Base-by-base conservation (phyloP, 176 grass and related monocot genomes). In the Musa acuminata region DNA sequence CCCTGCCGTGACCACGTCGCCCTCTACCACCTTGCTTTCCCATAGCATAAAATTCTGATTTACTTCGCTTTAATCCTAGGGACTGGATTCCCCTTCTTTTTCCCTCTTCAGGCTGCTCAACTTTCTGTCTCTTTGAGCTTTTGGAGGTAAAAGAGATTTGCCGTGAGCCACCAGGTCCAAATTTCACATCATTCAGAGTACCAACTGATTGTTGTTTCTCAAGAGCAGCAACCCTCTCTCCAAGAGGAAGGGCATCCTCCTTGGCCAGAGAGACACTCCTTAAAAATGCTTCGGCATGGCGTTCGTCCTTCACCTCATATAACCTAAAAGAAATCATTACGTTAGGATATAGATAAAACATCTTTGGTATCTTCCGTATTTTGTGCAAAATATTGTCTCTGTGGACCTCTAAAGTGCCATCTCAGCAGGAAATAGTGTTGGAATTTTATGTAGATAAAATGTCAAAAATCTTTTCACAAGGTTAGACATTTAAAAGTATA, bases 221-320 rank as follows among this genome's bases (percentile, higher is more conserved):
- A 43, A 91, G 55, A 49, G 85, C 75, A 72, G 85, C 79, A 62
- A 83, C 71, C 76, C 94, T 87, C 72, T 91, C 90, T 71, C 74
- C 86, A 21, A 93, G 78, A 19, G 86, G 82, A 43, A 87, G 75
- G 54, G 77, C 68, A 23, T 98, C 94, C 82, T 91, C 84, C 2
- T 82, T 80, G 50, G 82, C 86, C 59, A 98, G 88, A 54, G 90
- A 98, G 20, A 48, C 68, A 7, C 79, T 85, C 17, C 80, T 85
- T 80, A 84, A 76, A 76, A 93, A 98, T 57, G 95, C 95, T 67
- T 98, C 95, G 0, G 95, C 90, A 26, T 91, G 90, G 10, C 86
- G 86, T 29, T 89, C 90, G 78, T 93, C 95, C 78, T 93, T 93
- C 51, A 98, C 76, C 84, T 98, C 94, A 20, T 91, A 98, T 50